Evolutionary conservation across 148 eudicot genomes (phyloP).

Genomic region (Mesembryanthemum crystallinum): DNA sequence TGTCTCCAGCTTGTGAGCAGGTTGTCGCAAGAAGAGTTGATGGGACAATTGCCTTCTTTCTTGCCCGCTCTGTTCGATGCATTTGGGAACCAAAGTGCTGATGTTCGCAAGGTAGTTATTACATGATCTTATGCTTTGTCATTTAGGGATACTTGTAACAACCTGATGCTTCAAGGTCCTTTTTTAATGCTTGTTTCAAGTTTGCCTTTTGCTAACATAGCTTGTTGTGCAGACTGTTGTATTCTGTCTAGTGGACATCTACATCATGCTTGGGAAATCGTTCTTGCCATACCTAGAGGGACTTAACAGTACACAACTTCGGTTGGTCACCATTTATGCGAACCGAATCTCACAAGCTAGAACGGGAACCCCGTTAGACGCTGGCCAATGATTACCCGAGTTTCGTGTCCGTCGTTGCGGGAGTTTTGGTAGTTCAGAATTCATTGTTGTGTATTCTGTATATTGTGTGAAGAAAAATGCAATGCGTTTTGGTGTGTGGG

Average conservation of each 20-base stretch:
- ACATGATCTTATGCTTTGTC: not conserved
- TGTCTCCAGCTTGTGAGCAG: conserved; percentile 82
- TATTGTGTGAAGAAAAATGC: conserved; percentile 37
- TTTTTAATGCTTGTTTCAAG: not conserved
- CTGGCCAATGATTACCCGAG: conserved; percentile 29
- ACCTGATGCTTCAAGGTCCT: not conserved
- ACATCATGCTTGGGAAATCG: conserved; percentile 87
- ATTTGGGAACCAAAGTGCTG: conserved; percentile 94
- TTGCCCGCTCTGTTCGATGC: conserved; percentile 95
- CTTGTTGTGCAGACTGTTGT: conserved; percentile 76
- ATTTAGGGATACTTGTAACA: not conserved
- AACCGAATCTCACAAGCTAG: conserved; percentile 95
- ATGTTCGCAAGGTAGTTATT: conserved; percentile 83
- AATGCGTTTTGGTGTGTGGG: conserved; percentile 15
- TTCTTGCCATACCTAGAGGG: conserved; percentile 94
- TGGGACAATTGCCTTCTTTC: conserved; percentile 79
- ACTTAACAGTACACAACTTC: conserved; percentile 86
- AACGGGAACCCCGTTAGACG: conserved; percentile 70
- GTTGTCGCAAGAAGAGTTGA: conserved; percentile 82
- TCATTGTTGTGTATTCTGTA: conserved; percentile 49
- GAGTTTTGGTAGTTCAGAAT: conserved; percentile 19
- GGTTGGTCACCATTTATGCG: conserved; percentile 92
- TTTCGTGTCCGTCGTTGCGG: conserved; percentile 6
- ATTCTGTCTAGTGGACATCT: conserved; percentile 95
- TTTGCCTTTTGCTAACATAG: not conserved